Percentiles rank a stretch among this genome's conserved stretches.
Evolutionary conservation across 78 protist genomes (phyloP).

Genomic region (Kipferlia bialata): DNA sequence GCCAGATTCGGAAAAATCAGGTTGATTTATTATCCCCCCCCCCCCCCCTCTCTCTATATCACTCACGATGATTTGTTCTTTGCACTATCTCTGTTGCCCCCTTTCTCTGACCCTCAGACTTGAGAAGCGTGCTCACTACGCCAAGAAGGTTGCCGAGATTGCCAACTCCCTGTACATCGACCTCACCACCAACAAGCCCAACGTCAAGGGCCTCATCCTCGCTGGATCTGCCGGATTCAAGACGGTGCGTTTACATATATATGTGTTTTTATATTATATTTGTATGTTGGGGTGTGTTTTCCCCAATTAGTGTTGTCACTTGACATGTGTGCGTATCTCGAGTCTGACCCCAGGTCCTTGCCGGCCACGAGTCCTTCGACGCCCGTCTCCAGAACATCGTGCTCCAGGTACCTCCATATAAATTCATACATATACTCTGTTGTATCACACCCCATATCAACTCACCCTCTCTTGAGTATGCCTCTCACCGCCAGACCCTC

Average conservation of each 20-base stretch:
- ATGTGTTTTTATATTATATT: too few species aligned
- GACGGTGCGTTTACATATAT: too few species aligned
- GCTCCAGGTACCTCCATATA: too few species aligned
- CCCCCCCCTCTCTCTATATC: too few species aligned
- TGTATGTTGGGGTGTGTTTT: too few species aligned
- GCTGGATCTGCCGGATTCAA: constrained; percentile 99
- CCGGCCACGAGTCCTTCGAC: constrained; percentile 78
- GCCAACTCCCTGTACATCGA: constrained; percentile 78
- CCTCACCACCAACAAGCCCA: constrained; percentile 64
- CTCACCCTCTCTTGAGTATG: background rate
- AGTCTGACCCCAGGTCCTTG: too few species aligned
- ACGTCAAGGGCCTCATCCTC: constrained; percentile 83
- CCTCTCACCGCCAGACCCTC: constrained; percentile 16
- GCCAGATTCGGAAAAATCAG: too few species aligned
- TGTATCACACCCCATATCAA: constrained; percentile 40
- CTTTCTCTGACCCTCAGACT: too few species aligned
- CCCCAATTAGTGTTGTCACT: background rate
- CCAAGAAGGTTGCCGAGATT: constrained; percentile 85
- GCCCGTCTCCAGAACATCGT: constrained; percentile 71
- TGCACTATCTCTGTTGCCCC: too few species aligned
- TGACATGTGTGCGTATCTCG: constrained; percentile 12
- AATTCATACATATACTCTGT: constrained; percentile 50
- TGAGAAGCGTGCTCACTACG: constrained; percentile 94
- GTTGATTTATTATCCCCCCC: too few species aligned
- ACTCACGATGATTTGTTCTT: too few species aligned